These are phyloP conservation scores for Heliamphora exappendiculata DNA, from an alignment of 148 eudicot genomes.

Conservation along the genomic window DNA sequence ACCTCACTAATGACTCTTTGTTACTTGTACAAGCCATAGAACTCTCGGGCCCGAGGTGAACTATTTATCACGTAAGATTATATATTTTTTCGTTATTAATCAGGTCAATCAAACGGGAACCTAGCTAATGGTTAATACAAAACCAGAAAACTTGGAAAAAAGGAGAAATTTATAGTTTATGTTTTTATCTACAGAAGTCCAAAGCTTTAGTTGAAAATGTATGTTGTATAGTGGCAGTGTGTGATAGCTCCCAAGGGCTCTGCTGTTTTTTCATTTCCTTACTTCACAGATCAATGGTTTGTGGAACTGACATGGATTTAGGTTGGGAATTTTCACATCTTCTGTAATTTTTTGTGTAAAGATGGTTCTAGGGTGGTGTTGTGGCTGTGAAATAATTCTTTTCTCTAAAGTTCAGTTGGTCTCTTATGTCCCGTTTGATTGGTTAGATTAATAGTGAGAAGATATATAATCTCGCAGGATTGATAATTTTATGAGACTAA, in stretches of 20 bases:
- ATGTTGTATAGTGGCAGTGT: slow-evolving; percentile 6
- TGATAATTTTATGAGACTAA: too few species aligned
- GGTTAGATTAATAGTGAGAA: too few species aligned
- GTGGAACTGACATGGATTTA: background rate
- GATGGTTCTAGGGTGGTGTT: too few species aligned
- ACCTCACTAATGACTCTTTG: slow-evolving; percentile 66
- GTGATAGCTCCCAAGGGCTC: slow-evolving; percentile 5
- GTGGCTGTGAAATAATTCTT: too few species aligned
- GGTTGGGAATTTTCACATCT: background rate
- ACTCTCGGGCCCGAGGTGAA: slow-evolving; percentile 71
- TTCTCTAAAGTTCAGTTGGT: too few species aligned
- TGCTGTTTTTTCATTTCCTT: slow-evolving; percentile 5
- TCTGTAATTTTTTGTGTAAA: background rate
- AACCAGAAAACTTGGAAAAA: slow-evolving; percentile 1
- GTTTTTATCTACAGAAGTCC: background rate
- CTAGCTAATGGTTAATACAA: background rate
- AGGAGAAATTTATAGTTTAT: background rate
- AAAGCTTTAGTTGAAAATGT: slow-evolving; percentile 1
- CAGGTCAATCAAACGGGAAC: too few species aligned
- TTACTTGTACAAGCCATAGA: slow-evolving; percentile 68
- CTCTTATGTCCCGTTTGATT: too few species aligned
- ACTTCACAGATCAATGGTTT: slow-evolving; percentile 8
- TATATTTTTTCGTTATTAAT: too few species aligned
- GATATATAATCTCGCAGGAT: too few species aligned
- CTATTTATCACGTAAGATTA: too few species aligned